Percentiles rank a stretch among this genome's conserved stretches.
Evolutionary conservation across 192 early-diverging fungal genomes (phyloP).

Genomic region (Nowakowskiella sp.): DNA sequence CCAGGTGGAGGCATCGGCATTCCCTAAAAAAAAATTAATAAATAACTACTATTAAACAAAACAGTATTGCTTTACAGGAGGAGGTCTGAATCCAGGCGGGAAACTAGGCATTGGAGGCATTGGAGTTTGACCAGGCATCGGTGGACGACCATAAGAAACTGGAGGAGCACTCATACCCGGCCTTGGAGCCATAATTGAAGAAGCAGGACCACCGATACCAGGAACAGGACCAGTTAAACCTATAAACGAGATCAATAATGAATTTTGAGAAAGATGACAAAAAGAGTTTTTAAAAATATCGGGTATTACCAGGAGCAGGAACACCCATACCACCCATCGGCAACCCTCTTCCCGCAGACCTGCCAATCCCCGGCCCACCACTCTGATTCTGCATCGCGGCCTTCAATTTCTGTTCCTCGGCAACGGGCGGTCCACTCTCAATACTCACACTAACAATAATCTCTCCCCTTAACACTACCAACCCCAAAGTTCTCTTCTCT

Average conservation of each 20-base stretch:
- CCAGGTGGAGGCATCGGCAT: constrained; percentile 54
- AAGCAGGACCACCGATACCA: constrained; percentile 90
- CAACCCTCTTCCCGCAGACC: constrained; percentile 75
- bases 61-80: constrained; percentile 17
- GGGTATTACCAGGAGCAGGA: constrained; percentile 25
- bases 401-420: constrained; percentile 18
- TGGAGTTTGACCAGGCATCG: constrained; percentile 14
- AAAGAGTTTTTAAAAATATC: constrained; percentile 3
- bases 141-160: constrained; percentile 60
- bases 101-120: constrained; percentile 45
- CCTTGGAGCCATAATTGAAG: constrained; percentile 80
- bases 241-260: no score
- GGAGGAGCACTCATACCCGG: constrained; percentile 55
- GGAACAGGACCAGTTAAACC: constrained; percentile 84
- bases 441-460: constrained; percentile 83
- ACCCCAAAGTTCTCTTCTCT: constrained; percentile 85
- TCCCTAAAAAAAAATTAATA: constrained; percentile 13
- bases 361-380: constrained; percentile 21
- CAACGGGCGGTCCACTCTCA: constrained; percentile 71
- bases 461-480: constrained; percentile 93
- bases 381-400: constrained; percentile 3
- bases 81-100: constrained; percentile 47
- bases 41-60: not conserved
- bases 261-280: constrained; percentile 19
- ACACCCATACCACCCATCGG: constrained; percentile 41